Evolutionary conservation across 768 basidiomycete species (phyloP).

Genomic region (Pulveroboletus sp.): DNA sequence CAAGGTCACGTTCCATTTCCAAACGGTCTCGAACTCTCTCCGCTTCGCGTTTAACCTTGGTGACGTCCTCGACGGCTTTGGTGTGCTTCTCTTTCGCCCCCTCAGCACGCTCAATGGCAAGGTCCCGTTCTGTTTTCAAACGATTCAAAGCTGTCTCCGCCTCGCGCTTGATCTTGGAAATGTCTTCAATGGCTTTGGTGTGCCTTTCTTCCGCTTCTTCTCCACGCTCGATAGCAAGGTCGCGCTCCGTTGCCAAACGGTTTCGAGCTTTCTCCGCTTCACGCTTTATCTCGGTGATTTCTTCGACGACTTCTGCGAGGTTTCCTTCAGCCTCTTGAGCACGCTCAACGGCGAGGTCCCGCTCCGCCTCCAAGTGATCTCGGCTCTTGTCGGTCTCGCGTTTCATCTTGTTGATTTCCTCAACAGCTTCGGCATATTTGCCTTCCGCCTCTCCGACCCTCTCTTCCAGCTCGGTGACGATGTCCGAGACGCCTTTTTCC

Average conservation of each 20-base stretch:
- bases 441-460: constrained; percentile 54
- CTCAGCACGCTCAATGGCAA: constrained; percentile 25
- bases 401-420: constrained; percentile 40
- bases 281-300: constrained; percentile 37
- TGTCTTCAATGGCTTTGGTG: neutral
- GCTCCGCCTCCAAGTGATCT: constrained; percentile 46
- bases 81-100: neutral
- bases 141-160: neutral
- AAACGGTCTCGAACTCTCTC: constrained; percentile 1
- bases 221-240: constrained; percentile 51
- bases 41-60: neutral
- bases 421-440: constrained; percentile 36
- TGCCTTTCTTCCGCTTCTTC: neutral
- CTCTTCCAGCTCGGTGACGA: constrained; percentile 63
- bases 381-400: constrained; percentile 45
- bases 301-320: constrained; percentile 37
- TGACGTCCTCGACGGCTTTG: neutral
- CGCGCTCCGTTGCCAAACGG: constrained; percentile 49
- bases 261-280: constrained; percentile 46
- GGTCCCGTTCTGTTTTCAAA: neutral
- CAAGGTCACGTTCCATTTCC: constrained; percentile 4
- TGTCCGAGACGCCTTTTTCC: constrained; percentile 63
- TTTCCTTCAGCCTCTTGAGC: constrained; percentile 46
- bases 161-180: neutral
- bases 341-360: constrained; percentile 54